These are phyloP conservation scores for Phytophthora agathidicida DNA, from an alignment of 352 stramenopile species.

Conservation along the genomic window DNA sequence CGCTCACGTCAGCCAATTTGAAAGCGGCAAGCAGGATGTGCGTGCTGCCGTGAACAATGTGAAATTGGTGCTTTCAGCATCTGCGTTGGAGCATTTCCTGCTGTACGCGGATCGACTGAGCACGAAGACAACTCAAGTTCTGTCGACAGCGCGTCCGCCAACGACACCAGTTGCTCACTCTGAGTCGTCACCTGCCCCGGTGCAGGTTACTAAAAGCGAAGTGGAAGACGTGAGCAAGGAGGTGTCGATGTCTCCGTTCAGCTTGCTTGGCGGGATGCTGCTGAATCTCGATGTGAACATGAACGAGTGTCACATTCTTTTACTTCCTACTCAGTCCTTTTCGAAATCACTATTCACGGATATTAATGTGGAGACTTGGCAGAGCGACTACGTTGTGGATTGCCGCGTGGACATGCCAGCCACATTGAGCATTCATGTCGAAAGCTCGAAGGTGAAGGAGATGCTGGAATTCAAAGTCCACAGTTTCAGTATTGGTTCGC, in stretches of 20 bases:
- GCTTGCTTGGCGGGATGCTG: slow-evolving; percentile 58
- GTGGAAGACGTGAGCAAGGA: slow-evolving; percentile 38
- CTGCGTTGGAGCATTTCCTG: slow-evolving; percentile 67
- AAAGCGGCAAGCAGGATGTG: slow-evolving; percentile 53
- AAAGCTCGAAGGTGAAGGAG: slow-evolving; percentile 55
- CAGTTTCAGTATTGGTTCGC: slow-evolving; percentile 54
- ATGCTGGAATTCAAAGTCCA: slow-evolving; percentile 54
- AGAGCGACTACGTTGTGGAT: slow-evolving; percentile 54
- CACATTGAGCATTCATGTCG: slow-evolving; percentile 48
- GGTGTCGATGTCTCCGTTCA: slow-evolving; percentile 70
- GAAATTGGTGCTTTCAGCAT: slow-evolving; percentile 46
- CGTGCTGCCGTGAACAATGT: slow-evolving; percentile 52
- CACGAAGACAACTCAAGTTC: slow-evolving; percentile 54
- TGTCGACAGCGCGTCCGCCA: slow-evolving; percentile 49
- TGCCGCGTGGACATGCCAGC: slow-evolving; percentile 59
- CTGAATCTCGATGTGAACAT: slow-evolving; percentile 54
- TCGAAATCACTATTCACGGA: slow-evolving; percentile 64
- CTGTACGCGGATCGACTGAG: slow-evolving; percentile 66
- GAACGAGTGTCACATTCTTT: slow-evolving; percentile 61
- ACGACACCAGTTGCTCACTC: slow-evolving; percentile 31
- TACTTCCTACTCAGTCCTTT: slow-evolving; percentile 53
- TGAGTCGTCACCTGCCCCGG: slow-evolving; percentile 31
- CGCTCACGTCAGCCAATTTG: slow-evolving; percentile 47
- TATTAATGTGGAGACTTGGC: slow-evolving; percentile 51
- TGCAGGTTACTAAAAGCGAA: slow-evolving; percentile 40